These are phyloP conservation scores for Lactarius psammicola DNA, from an alignment of 768 basidiomycete genomes.

Conservation along the genomic window DNA sequence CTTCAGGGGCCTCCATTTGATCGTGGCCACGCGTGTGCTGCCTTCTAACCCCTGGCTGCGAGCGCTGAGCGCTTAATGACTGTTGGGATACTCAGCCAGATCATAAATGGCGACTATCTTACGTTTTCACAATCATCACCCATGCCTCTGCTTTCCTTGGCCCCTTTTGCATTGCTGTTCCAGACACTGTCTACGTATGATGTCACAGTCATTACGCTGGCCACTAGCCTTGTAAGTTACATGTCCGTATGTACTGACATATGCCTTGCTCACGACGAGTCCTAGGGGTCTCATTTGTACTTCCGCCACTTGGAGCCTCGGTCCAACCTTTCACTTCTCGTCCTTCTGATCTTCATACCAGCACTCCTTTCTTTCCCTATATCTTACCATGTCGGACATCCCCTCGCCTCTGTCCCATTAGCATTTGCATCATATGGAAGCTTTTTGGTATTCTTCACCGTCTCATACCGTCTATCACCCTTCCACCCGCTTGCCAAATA, in stretches of 20 bases:
- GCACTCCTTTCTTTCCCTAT: conserved; percentile 13
- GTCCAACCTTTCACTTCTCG: neutral
- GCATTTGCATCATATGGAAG: conserved; percentile 5
- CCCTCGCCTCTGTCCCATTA: conserved; percentile 2
- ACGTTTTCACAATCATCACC: neutral
- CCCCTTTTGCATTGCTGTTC: neutral
- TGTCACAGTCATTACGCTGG: neutral
- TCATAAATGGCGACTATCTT: neutral
- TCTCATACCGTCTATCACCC: conserved; percentile 49
- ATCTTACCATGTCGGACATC: neutral
- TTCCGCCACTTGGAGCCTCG: conserved; percentile 19
- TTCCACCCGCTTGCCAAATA: conserved; percentile 52
- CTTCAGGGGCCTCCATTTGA: neutral
- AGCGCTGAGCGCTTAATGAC: too few species aligned
- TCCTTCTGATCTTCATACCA: conserved; percentile 12
- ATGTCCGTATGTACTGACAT: too few species aligned
- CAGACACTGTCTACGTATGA: neutral
- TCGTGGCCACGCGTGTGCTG: neutral
- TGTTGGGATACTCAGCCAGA: neutral
- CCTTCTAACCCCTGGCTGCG: neutral
- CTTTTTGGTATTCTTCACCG: conserved; percentile 18
- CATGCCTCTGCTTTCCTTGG: conserved; percentile 1
- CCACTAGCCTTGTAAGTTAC: conserved; percentile 8
- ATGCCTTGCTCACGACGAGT: neutral
- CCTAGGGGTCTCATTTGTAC: conserved; percentile 4